These are phyloP conservation scores for Murraya koenigii DNA, from an alignment of 345 rosid genomes.

Conservation along the genomic window DNA sequence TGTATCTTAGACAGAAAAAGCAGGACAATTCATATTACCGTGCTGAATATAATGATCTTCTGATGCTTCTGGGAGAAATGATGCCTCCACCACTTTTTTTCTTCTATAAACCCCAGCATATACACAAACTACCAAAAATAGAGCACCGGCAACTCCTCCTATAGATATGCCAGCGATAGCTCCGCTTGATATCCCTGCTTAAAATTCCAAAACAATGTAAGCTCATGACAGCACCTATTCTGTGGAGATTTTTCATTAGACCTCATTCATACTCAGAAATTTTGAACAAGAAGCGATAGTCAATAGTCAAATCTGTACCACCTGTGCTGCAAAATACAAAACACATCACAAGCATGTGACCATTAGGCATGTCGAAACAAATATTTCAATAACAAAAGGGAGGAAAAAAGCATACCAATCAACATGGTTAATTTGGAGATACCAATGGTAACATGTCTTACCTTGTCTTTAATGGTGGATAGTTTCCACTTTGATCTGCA, in stretches of 20 bases:
- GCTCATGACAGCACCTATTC: conserved; percentile 7
- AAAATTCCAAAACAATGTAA: conserved; percentile 17
- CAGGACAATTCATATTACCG: conserved; percentile 16
- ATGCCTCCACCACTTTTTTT: conserved; percentile 21
- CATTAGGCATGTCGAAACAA: conserved; percentile 19
- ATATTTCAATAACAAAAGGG: not conserved
- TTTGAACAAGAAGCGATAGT: not conserved
- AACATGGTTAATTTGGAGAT: not conserved
- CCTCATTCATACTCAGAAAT: not conserved
- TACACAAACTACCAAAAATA: conserved; percentile 15
- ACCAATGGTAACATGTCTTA: conserved; percentile 4
- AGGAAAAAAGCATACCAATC: not conserved
- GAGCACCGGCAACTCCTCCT: conserved; percentile 30
- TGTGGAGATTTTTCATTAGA: not conserved
- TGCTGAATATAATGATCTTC: conserved; percentile 19
- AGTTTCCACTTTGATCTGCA: conserved; percentile 47
- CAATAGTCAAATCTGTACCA: conserved; percentile 21
- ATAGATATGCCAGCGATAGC: conserved; percentile 38
- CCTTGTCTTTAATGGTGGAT: conserved; percentile 45
- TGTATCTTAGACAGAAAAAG: too few species aligned
- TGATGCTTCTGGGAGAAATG: conserved; percentile 22
- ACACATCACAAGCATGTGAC: not conserved
- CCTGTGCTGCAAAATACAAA: conserved; percentile 41
- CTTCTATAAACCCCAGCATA: conserved; percentile 25
- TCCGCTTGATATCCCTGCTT: conserved; percentile 36